Evolutionary conservation across 2,329 filamentous ascomycete genomes (phyloP).

Genomic region (Hypoxylon sp.): DNA sequence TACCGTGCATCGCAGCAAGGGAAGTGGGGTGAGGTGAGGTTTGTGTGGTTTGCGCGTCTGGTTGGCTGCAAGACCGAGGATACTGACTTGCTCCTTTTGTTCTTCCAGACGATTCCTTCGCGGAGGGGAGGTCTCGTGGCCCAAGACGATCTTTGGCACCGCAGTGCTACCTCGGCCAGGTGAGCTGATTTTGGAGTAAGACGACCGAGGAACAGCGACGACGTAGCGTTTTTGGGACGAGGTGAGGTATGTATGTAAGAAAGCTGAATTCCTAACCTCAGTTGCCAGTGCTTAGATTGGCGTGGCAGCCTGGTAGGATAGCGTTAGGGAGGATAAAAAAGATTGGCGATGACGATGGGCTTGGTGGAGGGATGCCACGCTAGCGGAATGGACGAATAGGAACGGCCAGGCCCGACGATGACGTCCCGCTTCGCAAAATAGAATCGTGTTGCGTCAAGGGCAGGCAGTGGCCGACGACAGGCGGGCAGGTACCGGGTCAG

Average conservation of each 20-base stretch:
- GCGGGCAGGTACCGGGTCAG: slow-evolving; percentile 21
- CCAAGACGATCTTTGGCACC: slow-evolving; percentile 17
- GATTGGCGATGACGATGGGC: slow-evolving; percentile 25
- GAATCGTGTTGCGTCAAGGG: slow-evolving; percentile 36
- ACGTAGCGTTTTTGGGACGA: slow-evolving; percentile 11
- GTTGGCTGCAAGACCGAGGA: slow-evolving; percentile 7
- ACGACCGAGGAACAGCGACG: slow-evolving; percentile 1
- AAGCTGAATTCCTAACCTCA: too few species aligned
- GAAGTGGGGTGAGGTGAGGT: slow-evolving; percentile 23
- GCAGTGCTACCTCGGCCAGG: slow-evolving; percentile 14
- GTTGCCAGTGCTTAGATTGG: too few species aligned
- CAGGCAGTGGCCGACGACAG: background rate
- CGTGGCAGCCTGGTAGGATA: too few species aligned
- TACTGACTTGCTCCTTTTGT: slow-evolving; percentile 8
- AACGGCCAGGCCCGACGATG: slow-evolving; percentile 21
- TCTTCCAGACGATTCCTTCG: slow-evolving; percentile 10
- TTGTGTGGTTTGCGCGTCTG: too few species aligned
- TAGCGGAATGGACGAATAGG: slow-evolving; percentile 16
- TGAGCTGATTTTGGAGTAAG: background rate
- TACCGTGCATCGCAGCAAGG: slow-evolving; percentile 29
- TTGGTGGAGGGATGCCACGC: slow-evolving; percentile 21
- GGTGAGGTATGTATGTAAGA: slow-evolving; percentile 4
- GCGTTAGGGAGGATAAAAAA: slow-evolving; percentile 8
- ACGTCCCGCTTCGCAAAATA: slow-evolving; percentile 36
- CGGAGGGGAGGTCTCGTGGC: slow-evolving; percentile 3